Conservation (phyloP, 306 rosid genomes). For the Carpinus fangiana region DNA sequence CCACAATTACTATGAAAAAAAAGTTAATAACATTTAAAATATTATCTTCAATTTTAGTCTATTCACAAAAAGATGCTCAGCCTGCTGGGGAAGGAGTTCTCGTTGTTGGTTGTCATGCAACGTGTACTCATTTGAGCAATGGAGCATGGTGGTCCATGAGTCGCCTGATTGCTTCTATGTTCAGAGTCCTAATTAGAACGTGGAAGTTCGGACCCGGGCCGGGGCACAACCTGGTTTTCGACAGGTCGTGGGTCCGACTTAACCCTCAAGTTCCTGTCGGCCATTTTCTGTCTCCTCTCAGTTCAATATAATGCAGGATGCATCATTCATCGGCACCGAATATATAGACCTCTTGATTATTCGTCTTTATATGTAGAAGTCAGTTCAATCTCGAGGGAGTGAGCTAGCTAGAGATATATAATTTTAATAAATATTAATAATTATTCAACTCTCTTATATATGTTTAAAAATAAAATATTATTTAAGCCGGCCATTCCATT, state of each 20-base stretch:
- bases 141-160: conserved; percentile 27
- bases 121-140: conserved; percentile 21
- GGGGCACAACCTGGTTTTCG: conserved; percentile 1
- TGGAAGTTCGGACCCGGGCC: conserved; percentile 18
- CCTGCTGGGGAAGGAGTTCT: neutral
- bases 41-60: too few species aligned
- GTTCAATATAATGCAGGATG: neutral
- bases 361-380: too few species aligned
- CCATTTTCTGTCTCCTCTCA: conserved; percentile 37
- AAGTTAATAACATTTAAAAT: too few species aligned
- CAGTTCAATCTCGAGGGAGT: too few species aligned
- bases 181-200: conserved; percentile 11
- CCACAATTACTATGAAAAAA: too few species aligned
- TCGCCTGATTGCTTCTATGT: conserved; percentile 21
- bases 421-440: too few species aligned
- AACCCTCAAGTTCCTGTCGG: conserved; percentile 44
- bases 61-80: neutral
- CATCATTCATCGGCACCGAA: neutral
- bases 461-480: too few species aligned
- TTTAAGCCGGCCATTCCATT: too few species aligned
- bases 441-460: too few species aligned
- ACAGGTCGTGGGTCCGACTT: conserved; percentile 19
- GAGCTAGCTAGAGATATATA: too few species aligned
- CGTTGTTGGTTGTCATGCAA: conserved; percentile 27
- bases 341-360: too few species aligned